phyloP scores from a whole-genome alignment of 306 rosid species.

The Betula pendula region DNA sequence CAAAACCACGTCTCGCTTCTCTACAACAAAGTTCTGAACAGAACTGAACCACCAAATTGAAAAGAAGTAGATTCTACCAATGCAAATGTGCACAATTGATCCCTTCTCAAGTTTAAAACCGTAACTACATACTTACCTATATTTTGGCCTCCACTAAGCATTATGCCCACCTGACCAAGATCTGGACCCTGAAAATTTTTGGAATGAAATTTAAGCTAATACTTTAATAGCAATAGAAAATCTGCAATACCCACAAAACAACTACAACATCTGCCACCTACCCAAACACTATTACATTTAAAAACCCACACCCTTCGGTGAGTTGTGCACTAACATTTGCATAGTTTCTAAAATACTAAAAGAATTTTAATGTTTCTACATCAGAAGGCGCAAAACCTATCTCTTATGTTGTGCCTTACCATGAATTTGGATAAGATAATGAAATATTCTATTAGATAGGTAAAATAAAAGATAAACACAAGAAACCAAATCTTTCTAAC shows the following conservation, averaged over 20 bases:
- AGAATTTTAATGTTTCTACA: constrained; percentile 15
- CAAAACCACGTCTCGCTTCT: constrained; percentile 32
- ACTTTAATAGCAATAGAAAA: constrained; percentile 32
- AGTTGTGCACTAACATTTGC: constrained; percentile 17
- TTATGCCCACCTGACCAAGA: constrained; percentile 55
- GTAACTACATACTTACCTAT: constrained; percentile 56
- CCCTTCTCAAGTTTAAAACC: constrained; percentile 34
- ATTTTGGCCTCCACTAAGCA: constrained; percentile 47
- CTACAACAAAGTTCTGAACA: constrained; percentile 45
- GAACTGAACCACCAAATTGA: constrained; percentile 28
- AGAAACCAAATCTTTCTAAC: constrained; percentile 21
- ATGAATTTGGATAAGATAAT: constrained; percentile 19
- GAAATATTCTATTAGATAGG: constrained; percentile 26
- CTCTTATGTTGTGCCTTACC: constrained; percentile 24
- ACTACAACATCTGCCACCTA: constrained; percentile 22
- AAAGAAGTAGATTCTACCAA: constrained; percentile 18
- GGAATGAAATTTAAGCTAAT: constrained; percentile 60
- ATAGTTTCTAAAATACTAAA: constrained; percentile 8
- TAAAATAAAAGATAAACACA: constrained; percentile 28
- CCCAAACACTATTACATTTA: constrained; percentile 28
- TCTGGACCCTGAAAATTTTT: constrained; percentile 72
- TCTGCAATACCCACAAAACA: constrained; percentile 31
- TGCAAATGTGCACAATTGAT: constrained; percentile 7
- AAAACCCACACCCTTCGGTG: constrained; percentile 18
- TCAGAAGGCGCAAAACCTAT: constrained; percentile 23